Conservation (phyloP, 108 stramenopile species). For the Cyclotella sp. region DNA sequence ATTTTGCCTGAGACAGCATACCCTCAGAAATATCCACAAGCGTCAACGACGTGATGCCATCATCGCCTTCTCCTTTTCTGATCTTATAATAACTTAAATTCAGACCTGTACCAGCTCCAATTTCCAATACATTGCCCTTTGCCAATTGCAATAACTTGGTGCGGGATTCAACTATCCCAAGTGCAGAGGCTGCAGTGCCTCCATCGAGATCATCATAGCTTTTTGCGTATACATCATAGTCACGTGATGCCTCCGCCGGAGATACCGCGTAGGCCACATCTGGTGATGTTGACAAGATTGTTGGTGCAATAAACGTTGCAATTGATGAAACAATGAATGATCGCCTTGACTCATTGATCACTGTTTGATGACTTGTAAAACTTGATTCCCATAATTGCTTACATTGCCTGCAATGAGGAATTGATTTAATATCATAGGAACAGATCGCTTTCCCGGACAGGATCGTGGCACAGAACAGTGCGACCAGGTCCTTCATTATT, state of each 20-base stretch:
- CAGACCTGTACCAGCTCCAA: slow-evolving; percentile 88
- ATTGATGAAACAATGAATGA: not conserved
- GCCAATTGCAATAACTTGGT: slow-evolving; percentile 59
- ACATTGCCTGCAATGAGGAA: no score
- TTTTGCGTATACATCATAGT: slow-evolving; percentile 81
- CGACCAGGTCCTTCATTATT: no score
- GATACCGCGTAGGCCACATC: slow-evolving; percentile 52
- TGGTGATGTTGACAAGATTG: not conserved
- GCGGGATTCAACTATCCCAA: slow-evolving; percentile 82
- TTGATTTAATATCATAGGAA: no score
- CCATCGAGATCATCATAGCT: slow-evolving; percentile 85
- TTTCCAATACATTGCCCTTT: slow-evolving; percentile 79
- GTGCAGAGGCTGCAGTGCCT: slow-evolving; percentile 59
- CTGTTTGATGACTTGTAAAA: not conserved
- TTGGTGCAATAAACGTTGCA: not conserved
- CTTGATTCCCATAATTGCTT: no score
- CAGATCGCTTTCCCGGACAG: no score
- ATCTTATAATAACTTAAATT: slow-evolving; percentile 69
- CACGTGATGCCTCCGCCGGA: slow-evolving; percentile 63
- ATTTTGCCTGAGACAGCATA: slow-evolving; percentile 74
- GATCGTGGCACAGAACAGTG: no score
- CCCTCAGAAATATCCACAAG: slow-evolving; percentile 80
- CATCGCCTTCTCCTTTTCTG: slow-evolving; percentile 11
- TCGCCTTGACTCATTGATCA: slow-evolving; percentile 8
- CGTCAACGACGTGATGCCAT: slow-evolving; percentile 63